Conservation (phyloP, 2,329 filamentous ascomycete genomes). For the Trichoderma cornu-damae region DNA sequence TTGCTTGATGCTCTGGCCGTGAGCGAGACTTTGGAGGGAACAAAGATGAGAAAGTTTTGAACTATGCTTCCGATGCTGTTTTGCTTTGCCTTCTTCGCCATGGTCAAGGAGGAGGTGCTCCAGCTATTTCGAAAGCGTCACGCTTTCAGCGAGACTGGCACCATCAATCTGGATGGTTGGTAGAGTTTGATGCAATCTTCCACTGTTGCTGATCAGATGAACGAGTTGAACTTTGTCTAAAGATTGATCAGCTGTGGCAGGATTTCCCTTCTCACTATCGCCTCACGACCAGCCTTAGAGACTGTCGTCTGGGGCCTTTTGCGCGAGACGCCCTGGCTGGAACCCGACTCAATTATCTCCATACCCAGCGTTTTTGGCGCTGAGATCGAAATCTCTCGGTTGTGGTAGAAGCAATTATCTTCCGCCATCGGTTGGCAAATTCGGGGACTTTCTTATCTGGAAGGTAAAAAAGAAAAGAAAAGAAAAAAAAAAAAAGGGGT, state of each 20-base stretch:
- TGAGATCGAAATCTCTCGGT: slow-evolving; percentile 10
- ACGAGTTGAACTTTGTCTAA: slow-evolving; percentile 1
- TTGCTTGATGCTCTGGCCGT: background rate
- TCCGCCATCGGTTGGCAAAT: slow-evolving; percentile 15
- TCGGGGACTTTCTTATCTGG: slow-evolving; percentile 14
- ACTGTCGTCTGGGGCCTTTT: slow-evolving; percentile 10
- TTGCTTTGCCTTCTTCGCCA: background rate
- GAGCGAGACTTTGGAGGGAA: background rate
- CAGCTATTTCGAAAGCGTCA: slow-evolving; percentile 13
- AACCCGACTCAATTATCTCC: slow-evolving; percentile 8
- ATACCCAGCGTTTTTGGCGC: slow-evolving; percentile 2
- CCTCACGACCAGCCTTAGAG: slow-evolving; percentile 10
- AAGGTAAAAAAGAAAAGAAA: too few species aligned
- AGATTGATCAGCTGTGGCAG: slow-evolving; percentile 9
- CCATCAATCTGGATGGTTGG: slow-evolving; percentile 5
- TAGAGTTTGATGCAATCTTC: background rate
- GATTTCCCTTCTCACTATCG: slow-evolving; percentile 13
- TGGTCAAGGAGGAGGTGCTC: slow-evolving; percentile 6
- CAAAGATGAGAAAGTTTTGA: background rate
- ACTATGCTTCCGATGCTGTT: slow-evolving; percentile 9
- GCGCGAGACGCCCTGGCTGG: slow-evolving; percentile 5
- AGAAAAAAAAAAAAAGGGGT: too few species aligned
- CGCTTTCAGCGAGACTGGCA: background rate
- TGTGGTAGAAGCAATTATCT: background rate
- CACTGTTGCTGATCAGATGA: background rate